Conservation (phyloP, 2,329 filamentous ascomycete genomes). For the Fusarium clavum region DNA sequence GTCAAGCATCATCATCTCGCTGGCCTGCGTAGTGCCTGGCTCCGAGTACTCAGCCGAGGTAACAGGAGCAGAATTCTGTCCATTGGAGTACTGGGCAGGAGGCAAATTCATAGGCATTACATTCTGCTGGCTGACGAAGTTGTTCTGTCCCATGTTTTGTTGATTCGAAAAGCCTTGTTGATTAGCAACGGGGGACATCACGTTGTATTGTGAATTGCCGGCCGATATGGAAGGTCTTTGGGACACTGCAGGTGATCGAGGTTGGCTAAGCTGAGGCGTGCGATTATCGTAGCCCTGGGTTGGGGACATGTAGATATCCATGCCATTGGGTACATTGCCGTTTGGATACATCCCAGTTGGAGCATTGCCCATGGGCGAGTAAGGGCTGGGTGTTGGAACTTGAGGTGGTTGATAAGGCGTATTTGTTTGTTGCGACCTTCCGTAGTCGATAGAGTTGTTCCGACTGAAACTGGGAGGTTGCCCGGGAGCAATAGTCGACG, state of each 20-base stretch:
- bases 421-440: conserved; percentile 53
- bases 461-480: conserved; percentile 63
- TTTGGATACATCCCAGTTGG: conserved; percentile 51
- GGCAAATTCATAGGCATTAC: conserved; percentile 73
- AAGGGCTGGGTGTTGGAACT: conserved; percentile 58
- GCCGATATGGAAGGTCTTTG: conserved; percentile 61
- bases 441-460: conserved; percentile 53
- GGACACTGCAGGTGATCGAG: conserved; percentile 55
- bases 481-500: conserved; percentile 56
- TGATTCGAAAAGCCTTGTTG: conserved; percentile 63
- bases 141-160: conserved; percentile 59
- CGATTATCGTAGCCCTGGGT: conserved; percentile 52
- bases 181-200: conserved; percentile 64
- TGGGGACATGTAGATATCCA: conserved; percentile 57
- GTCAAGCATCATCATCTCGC: conserved; percentile 70
- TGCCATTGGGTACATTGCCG: conserved; percentile 47
- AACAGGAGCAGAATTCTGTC: conserved; percentile 47
- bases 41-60: conserved; percentile 60
- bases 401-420: conserved; percentile 61
- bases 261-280: conserved; percentile 41
- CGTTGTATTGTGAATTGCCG: conserved; percentile 61
- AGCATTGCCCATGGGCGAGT: conserved; percentile 59
- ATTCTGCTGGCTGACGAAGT: conserved; percentile 70
- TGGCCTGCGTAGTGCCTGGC: conserved; percentile 56
- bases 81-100: conserved; percentile 65